Base-by-base conservation (phyloP, 2,329 filamentous ascomycete genomes). In the Sporothrix euskadiensis region DNA sequence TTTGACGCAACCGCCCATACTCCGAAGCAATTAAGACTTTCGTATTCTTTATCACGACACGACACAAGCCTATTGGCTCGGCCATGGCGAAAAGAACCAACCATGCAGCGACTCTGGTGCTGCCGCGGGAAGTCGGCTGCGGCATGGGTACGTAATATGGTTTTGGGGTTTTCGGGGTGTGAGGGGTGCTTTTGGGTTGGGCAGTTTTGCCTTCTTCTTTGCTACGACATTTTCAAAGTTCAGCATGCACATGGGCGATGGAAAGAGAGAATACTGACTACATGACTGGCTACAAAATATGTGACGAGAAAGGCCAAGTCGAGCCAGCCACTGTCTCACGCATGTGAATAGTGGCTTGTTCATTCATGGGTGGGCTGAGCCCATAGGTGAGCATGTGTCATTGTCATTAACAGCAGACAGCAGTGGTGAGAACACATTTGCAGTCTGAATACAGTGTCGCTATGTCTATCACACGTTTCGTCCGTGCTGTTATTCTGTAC, bases 291-390 rank as follows among this genome's bases (percentile, higher is more conserved):
- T 47, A 2, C 41, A 16, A 44, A 41, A 44, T 9, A 63, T 63
- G 59, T 22, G 65, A 68, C 22, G n/a, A 65, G n/a, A 47, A n/a
- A 5, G 3, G 22, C 12, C 44, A 16, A 44, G 32, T 52, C n/a
- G 39, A 26, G 61, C 35, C 39, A 68, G 26, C 65, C 44, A 68
- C 65, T 68, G 65, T 52, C 65, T 68, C 44, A 52, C 44, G 49
- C 44, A 68, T 68, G 63, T 49, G 41, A 47, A 41, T 39, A 2
- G 30, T 68, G 63, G 35, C 39, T 65, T 47, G n/a, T 30, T n/a
- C 61, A 26, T 65, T 19, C 10, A 26, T 16, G 8, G 19, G 14
- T 16, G 30, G 49, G 16, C 26, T 26, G 26, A 26, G n/a, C 44
- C 8, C 10, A 26, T 16, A 3, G 19, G 14, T 16, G 30, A 52